Conservation (phyloP, 2,329 filamentous ascomycete species). For the Herpotrichia juniperi region DNA sequence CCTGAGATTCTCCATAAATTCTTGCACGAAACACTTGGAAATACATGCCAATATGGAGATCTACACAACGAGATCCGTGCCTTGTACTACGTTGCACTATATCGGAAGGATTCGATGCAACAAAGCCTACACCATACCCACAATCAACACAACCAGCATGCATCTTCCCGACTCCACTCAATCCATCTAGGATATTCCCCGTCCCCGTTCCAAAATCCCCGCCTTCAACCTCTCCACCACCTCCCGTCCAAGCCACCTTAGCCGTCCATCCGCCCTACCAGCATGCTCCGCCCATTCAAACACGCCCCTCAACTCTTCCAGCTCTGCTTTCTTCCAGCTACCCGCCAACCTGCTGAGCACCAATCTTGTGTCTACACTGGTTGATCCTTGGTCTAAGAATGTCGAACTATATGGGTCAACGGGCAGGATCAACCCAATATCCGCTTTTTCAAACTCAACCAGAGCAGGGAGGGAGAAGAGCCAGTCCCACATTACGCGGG, state of each 20-base stretch:
- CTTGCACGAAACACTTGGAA: too few species aligned
- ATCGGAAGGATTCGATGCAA: too few species aligned
- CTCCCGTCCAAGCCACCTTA: conserved; percentile 62
- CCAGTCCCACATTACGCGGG: conserved; percentile 69
- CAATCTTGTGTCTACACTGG: conserved; percentile 74
- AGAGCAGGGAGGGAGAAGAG: conserved; percentile 69
- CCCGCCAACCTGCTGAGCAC: conserved; percentile 58
- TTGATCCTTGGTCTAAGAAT: conserved; percentile 60
- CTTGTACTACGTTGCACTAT: too few species aligned
- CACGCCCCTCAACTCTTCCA: conserved; percentile 68
- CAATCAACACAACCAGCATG: not conserved
- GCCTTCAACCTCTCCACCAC: conserved; percentile 62
- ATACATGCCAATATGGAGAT: too few species aligned
- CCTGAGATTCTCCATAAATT: too few species aligned
- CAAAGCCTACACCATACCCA: not conserved
- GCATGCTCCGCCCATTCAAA: conserved; percentile 69
- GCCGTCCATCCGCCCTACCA: conserved; percentile 41
- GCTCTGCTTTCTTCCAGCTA: conserved; percentile 51
- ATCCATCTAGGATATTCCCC: conserved; percentile 21
- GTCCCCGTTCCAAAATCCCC: conserved; percentile 51
- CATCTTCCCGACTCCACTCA: not conserved
- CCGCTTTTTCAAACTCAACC: conserved; percentile 59
- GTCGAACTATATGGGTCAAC: conserved; percentile 50
- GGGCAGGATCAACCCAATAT: conserved; percentile 57
- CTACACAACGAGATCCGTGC: too few species aligned